Evolutionary conservation across 2,329 filamentous ascomycete species (phyloP).

Genomic region (Ophiostoma himal-ulmi): DNA sequence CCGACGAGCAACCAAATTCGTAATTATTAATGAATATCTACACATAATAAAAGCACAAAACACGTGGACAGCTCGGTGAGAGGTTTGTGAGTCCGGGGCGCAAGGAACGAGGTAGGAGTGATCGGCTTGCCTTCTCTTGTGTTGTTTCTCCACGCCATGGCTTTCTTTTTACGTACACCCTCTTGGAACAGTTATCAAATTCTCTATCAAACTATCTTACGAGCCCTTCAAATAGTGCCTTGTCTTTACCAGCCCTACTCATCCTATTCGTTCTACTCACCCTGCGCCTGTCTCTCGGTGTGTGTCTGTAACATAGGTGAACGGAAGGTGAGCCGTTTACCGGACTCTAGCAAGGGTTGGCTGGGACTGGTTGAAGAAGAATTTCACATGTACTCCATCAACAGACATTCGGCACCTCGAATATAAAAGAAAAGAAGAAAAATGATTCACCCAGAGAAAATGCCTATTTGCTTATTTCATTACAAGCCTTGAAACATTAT

Average conservation of each 20-base stretch:
- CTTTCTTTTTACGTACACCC: background rate
- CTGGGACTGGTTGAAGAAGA: background rate
- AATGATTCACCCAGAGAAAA: background rate
- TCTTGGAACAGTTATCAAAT: background rate
- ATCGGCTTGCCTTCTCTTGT: background rate
- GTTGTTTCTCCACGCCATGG: background rate
- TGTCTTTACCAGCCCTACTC: background rate
- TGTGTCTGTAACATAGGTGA: background rate
- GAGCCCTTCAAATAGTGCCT: background rate
- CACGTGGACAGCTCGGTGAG: background rate
- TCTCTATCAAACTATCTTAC: background rate
- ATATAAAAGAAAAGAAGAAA: background rate
- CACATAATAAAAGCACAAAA: background rate
- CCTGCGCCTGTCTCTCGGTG: background rate
- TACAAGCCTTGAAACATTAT: background rate
- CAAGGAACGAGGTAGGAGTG: background rate
- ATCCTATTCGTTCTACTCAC: background rate
- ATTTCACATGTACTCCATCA: background rate
- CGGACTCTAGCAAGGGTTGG: background rate
- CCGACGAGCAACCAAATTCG: background rate
- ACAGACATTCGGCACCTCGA: background rate
- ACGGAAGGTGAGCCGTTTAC: background rate
- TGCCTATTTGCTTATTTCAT: background rate
- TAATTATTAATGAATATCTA: background rate
- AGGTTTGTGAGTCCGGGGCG: background rate